Evolutionary conservation across 192 early-diverging fungal species (phyloP).

Genomic region (Dissophora ornata): DNA sequence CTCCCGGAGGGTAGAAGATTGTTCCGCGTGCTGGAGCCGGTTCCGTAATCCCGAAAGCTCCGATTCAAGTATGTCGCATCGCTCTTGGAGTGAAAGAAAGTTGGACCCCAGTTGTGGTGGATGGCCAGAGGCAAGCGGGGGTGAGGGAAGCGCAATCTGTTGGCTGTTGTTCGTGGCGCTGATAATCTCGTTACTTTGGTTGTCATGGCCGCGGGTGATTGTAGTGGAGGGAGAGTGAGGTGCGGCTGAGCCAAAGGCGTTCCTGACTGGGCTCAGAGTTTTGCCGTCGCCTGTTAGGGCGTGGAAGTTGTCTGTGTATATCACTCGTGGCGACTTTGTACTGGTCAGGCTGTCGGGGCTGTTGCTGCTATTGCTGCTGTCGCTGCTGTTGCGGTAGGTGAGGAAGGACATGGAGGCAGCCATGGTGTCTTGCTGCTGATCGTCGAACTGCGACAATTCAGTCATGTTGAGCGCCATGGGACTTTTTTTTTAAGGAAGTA

Average conservation of each 20-base stretch:
- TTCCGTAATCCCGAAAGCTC: slow-evolving; percentile 22
- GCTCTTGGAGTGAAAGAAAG: slow-evolving; percentile 12
- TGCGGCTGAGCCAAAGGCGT: no score
- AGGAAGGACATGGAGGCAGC: neutral
- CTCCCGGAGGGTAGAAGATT: slow-evolving; percentile 20
- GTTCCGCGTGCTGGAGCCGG: slow-evolving; percentile 16
- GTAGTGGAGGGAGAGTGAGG: no score
- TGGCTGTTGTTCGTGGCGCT: no score
- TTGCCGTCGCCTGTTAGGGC: no score
- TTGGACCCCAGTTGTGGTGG: neutral
- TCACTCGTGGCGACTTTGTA: no score
- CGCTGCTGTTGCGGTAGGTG: slow-evolving; percentile 1
- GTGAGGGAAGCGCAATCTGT: neutral
- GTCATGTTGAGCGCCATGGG: neutral
- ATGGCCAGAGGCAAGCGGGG: neutral
- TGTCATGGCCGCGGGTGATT: no score
- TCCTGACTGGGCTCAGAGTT: no score
- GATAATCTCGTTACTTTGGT: no score
- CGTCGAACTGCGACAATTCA: neutral
- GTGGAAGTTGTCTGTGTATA: no score
- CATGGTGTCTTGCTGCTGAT: neutral
- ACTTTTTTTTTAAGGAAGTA: no score
- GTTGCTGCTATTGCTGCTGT: neutral
- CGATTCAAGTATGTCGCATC: slow-evolving; percentile 25
- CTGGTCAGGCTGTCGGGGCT: no score